A percentile compares a stretch with the other conserved stretches of the same genome.
Evolutionary conservation across 441 rosid species (phyloP).

Genomic region (Hura crepitans): DNA sequence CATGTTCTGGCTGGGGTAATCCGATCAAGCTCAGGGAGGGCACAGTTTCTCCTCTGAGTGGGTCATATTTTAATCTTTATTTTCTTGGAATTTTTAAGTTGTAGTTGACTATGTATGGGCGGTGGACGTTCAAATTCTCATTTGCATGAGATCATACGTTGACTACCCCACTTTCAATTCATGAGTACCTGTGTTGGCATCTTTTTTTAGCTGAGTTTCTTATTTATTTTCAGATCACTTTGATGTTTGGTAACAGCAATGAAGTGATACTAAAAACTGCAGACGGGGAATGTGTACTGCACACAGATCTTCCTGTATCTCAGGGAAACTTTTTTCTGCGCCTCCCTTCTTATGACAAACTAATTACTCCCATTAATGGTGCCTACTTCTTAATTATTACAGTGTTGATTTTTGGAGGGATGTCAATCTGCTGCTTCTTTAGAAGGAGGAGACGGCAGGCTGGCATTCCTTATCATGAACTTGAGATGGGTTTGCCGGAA

Average conservation of each 20-base stretch:
- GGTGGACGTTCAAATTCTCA: not conserved
- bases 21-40: too few species aligned
- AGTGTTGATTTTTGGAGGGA: conserved; percentile 50
- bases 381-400: conserved; percentile 72
- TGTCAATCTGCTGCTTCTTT: conserved; percentile 55
- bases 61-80: too few species aligned
- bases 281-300: conserved; percentile 51
- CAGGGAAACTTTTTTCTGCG: conserved; percentile 32
- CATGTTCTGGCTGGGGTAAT: too few species aligned
- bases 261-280: conserved; percentile 41
- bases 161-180: not conserved
- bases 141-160: not conserved
- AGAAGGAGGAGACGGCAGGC: conserved; percentile 50
- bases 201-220: conserved; percentile 14
- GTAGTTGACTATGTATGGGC: not conserved
- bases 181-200: conserved; percentile 3
- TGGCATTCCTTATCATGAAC: conserved; percentile 69
- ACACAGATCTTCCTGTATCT: conserved; percentile 30
- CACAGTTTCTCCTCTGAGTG: too few species aligned
- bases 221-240: conserved; percentile 44
- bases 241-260: conserved; percentile 24
- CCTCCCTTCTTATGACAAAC: conserved; percentile 59
- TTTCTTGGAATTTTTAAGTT: not conserved
- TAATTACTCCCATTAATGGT: conserved; percentile 74
- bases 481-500: conserved; percentile 67